Conservation (phyloP, 2,329 filamentous ascomycete genomes). For the Colletotrichum tropicale region DNA sequence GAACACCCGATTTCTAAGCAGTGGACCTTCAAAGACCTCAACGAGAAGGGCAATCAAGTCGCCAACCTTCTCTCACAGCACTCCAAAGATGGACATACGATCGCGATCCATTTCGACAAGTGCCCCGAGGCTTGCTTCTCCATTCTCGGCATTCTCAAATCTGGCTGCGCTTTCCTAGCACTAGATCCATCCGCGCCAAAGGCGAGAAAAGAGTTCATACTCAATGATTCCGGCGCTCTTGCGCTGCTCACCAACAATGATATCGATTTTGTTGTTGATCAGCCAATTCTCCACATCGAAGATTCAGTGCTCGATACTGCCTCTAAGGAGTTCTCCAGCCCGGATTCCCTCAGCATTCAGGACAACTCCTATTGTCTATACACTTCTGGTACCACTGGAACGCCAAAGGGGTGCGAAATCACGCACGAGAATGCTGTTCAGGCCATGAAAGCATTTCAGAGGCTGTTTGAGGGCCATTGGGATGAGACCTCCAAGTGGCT, state of each 20-base stretch:
- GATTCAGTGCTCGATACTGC: constrained; percentile 30
- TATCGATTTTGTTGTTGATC: constrained; percentile 36
- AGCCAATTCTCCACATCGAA: constrained; percentile 37
- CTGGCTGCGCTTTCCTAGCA: constrained; percentile 81
- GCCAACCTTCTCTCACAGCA: constrained; percentile 65
- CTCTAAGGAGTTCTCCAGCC: constrained; percentile 29
- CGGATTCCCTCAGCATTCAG: constrained; percentile 29
- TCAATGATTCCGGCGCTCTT: constrained; percentile 72
- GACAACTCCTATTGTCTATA: constrained; percentile 84
- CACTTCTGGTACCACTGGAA: constrained; percentile 86
- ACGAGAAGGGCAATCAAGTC: constrained; percentile 73
- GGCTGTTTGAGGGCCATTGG: constrained; percentile 80
- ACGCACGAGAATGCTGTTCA: constrained; percentile 90
- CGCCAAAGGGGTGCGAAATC: constrained; percentile 85
- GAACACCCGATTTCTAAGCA: constrained; percentile 47
- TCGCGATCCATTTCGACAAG: constrained; percentile 84
- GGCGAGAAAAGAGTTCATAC: constrained; percentile 77
- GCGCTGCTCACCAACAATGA: constrained; percentile 62
- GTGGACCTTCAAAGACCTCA: constrained; percentile 79
- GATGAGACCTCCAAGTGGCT: constrained; percentile 77
- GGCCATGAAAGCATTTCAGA: constrained; percentile 85
- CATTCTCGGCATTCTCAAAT: constrained; percentile 82
- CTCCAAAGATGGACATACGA: constrained; percentile 61
- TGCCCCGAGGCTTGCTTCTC: constrained; percentile 83
- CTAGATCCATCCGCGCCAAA: constrained; percentile 77